A percentile compares a stretch with the other conserved stretches of the same genome.
phyloP scores from a whole-genome alignment of 768 basidiomycete genomes.

The Suillus sp. region DNA sequence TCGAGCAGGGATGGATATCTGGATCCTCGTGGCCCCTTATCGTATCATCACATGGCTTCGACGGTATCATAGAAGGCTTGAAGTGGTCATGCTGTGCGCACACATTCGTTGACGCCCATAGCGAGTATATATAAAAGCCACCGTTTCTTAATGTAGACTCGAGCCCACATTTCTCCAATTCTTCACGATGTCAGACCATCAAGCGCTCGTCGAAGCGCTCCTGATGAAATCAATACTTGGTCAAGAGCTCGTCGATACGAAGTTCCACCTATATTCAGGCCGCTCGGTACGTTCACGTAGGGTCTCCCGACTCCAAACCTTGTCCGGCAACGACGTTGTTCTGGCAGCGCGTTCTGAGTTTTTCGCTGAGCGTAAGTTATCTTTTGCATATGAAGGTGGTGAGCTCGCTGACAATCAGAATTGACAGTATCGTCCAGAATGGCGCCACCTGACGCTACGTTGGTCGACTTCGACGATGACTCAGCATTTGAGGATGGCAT shows the following conservation, averaged over 20 bases:
- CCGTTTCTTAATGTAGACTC: background rate
- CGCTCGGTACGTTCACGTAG: conserved; percentile 18
- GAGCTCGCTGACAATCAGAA: background rate
- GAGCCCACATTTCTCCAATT: background rate
- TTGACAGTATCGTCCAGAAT: conserved; percentile 20
- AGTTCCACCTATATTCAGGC: conserved; percentile 33
- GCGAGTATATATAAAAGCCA: background rate
- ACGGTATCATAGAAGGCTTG: background rate
- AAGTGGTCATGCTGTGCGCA: background rate
- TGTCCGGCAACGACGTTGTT: conserved; percentile 33
- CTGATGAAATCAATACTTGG: conserved; percentile 30
- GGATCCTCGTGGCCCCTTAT: background rate
- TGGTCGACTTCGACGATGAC: conserved; percentile 19
- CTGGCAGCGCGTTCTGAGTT: conserved; percentile 30
- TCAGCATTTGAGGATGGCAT: conserved; percentile 12
- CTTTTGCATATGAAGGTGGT: background rate
- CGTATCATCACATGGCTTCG: background rate
- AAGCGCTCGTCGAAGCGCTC: conserved; percentile 23
- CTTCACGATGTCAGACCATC: conserved; percentile 12
- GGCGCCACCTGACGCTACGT: conserved; percentile 16
- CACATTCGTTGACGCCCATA: background rate
- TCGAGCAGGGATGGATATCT: background rate
- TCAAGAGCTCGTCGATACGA: conserved; percentile 32
- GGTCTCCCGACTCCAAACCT: conserved; percentile 22
- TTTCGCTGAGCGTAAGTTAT: conserved; percentile 28